Percentiles rank a stretch among this genome's conserved stretches.
phyloP scores from a whole-genome alignment of 306 rosid genomes.

The Fragaria nilgerrensis region DNA sequence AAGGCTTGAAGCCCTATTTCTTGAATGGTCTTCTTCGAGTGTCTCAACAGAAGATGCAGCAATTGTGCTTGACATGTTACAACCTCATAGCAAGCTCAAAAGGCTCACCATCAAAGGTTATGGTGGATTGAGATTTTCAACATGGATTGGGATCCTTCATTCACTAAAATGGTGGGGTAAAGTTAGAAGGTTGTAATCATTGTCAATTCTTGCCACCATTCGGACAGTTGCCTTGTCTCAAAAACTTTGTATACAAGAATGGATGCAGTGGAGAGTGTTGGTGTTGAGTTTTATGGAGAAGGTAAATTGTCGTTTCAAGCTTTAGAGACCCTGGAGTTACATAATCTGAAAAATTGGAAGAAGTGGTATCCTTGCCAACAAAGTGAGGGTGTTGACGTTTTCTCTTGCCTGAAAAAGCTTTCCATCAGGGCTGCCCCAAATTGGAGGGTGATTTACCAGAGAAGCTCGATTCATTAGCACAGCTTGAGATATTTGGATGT shows the following conservation, averaged over 20 bases:
- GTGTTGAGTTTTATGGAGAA: neutral
- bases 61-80: neutral
- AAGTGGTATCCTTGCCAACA: neutral
- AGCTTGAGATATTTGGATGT: neutral
- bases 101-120: conserved; percentile 2
- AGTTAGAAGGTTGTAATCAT: neutral
- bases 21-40: conserved; percentile 2
- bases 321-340: neutral
- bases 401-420: neutral
- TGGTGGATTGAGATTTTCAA: neutral
- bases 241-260: neutral
- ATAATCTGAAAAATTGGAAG: neutral
- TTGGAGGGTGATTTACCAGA: neutral
- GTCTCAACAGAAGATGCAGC: neutral
- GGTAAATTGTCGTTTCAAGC: neutral
- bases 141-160: conserved; percentile 10
- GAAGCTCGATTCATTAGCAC: neutral
- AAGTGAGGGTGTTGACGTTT: neutral
- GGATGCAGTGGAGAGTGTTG: neutral
- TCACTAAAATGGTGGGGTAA: neutral
- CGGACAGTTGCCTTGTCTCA: neutral
- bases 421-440: neutral
- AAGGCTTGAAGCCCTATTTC: neutral
- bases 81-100: neutral
- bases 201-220: conserved; percentile 12